phyloP scores from a whole-genome alignment of 345 rosid species.

The Aegle marmelos region DNA sequence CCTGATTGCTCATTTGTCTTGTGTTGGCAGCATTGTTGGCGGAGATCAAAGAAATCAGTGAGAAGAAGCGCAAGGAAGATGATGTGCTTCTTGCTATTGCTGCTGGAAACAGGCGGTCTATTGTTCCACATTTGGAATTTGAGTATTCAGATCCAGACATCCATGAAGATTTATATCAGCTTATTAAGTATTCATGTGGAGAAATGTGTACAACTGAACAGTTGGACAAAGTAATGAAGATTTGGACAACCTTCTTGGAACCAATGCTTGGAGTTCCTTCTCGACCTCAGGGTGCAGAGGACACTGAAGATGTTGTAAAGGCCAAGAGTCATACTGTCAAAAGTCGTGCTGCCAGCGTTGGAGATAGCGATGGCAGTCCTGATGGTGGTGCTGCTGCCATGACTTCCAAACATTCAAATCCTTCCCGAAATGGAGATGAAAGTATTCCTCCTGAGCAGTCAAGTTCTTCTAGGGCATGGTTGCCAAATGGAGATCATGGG shows the following conservation, averaged over 20 bases:
- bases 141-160: constrained; percentile 75
- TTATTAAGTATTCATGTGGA: constrained; percentile 86
- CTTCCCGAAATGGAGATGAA: constrained; percentile 52
- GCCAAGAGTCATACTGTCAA: constrained; percentile 48
- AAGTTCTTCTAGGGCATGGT: constrained; percentile 47
- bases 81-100: constrained; percentile 80
- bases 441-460: constrained; percentile 52
- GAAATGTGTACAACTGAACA: constrained; percentile 92
- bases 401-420: constrained; percentile 49
- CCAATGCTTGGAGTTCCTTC: constrained; percentile 79
- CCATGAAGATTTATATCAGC: constrained; percentile 93
- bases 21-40: constrained; percentile 70
- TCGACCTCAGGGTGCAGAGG: constrained; percentile 84
- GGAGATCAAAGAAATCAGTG: constrained; percentile 89
- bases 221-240: constrained; percentile 80
- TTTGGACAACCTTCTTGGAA: constrained; percentile 94
- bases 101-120: constrained; percentile 69
- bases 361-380: constrained; percentile 63
- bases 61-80: constrained; percentile 74
- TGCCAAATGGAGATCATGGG: constrained; percentile 52
- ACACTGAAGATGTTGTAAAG: constrained; percentile 72
- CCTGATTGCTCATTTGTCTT: constrained; percentile 15
- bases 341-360: constrained; percentile 39
- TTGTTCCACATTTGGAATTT: constrained; percentile 68
- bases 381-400: constrained; percentile 35